Evolutionary conservation across 2,329 filamentous ascomycete species (phyloP), one percentile per base, ranked within the genome.

Genomic region (Pezicula radicicola): DNA sequence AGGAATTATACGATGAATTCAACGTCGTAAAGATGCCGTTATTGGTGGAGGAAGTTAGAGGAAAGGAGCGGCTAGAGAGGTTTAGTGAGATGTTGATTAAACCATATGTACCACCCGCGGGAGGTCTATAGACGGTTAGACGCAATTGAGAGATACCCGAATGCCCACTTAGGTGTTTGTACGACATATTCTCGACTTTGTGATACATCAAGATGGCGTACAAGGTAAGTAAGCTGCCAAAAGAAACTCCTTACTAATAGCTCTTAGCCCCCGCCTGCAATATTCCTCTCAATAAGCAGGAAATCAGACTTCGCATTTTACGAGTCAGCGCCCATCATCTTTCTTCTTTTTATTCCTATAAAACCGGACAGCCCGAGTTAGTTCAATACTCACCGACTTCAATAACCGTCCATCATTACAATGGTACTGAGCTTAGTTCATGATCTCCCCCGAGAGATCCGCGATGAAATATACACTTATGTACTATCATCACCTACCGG

Each of bases 1-100:
- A 96, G 73, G 94, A 99, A 76, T 75, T 99, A 53, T 99, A 99
- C 69, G 92, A 97, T 67, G 94, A 99, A 71, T 99, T 99, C 76
- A 96, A 99, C 68, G 92, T 99, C 37, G 93, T 99, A 61, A 93
- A 93, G 79, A 97, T 99, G 92, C 94, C 94, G 36, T 73, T 99
- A 65, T 75, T 99, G 54, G 90, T 96, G 1, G 93, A 99, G 70
- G 94, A 99, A 75, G 92, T 99, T 9, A 79, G 94, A 64, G 94
- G 94, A 42, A 96, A 95, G 78, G 93, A 97, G 67, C 93, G 85
- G 72, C 75, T 99, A 62, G 91, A 95, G 73, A 90, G 83, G 72
- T 97, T 94, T 70, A 91, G 88, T 67, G 84, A 91, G 65, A 90
- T 94, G 88, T 77, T 94, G 55, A 79, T 92, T 57, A 81, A 81